These are phyloP conservation scores for Vickermania ingenoplastis DNA, from an alignment of 208 protist species.

Conservation along the genomic window DNA sequence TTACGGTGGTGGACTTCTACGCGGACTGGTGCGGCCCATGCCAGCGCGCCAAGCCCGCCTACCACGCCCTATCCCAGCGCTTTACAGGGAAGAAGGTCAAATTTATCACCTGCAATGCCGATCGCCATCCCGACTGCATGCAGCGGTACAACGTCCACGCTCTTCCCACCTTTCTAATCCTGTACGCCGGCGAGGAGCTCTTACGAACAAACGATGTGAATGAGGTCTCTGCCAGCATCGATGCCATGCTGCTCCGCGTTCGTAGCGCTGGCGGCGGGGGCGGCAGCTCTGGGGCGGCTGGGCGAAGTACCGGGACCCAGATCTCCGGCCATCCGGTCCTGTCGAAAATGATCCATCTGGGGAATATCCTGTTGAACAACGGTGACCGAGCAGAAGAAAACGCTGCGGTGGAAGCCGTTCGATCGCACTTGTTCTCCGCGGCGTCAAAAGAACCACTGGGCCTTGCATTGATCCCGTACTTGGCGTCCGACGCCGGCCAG, in stretches of 20 bases:
- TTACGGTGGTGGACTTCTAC: slow-evolving; percentile 84
- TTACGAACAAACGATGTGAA: slow-evolving; percentile 39
- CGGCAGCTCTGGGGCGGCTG: neutral
- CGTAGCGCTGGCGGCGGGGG: neutral
- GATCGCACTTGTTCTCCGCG: slow-evolving; percentile 1
- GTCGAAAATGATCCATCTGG: slow-evolving; percentile 43
- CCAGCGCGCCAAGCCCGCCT: slow-evolving; percentile 58
- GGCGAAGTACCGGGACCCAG: neutral
- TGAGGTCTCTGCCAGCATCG: slow-evolving; percentile 41
- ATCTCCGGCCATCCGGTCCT: slow-evolving; percentile 25
- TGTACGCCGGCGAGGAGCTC: slow-evolving; percentile 30
- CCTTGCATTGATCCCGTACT: slow-evolving; percentile 60
- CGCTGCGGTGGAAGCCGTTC: slow-evolving; percentile 33
- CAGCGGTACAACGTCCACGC: slow-evolving; percentile 34
- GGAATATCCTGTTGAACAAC: slow-evolving; percentile 20
- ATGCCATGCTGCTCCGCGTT: slow-evolving; percentile 9
- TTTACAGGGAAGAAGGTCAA: slow-evolving; percentile 38
- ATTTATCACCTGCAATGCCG: slow-evolving; percentile 79
- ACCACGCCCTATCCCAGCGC: slow-evolving; percentile 34
- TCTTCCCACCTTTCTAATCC: slow-evolving; percentile 82
- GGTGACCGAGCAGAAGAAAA: slow-evolving; percentile 27
- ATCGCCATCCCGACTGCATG: slow-evolving; percentile 55
- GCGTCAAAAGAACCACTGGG: slow-evolving; percentile 20
- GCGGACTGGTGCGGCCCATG: slow-evolving; percentile 87
- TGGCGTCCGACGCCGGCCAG: slow-evolving; percentile 30